Percentiles rank a stretch among this genome's conserved stretches.
These are phyloP conservation scores for Leptosphaerulina australis DNA, from an alignment of 2,329 filamentous ascomycete genomes.

Conservation along the genomic window DNA sequence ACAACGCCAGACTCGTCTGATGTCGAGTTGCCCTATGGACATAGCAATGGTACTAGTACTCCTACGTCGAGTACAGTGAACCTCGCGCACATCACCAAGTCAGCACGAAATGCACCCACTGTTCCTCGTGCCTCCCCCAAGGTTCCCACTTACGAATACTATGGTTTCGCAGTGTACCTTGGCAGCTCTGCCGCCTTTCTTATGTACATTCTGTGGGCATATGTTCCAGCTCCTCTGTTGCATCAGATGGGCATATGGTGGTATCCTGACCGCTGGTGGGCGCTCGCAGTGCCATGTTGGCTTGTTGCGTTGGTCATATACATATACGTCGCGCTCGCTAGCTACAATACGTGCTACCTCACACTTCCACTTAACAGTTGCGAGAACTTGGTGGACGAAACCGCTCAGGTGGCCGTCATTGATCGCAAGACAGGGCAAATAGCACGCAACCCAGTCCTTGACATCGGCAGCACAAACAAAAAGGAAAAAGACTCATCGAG, in stretches of 20 bases:
- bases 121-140: constrained; percentile 87
- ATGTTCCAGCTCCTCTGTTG: constrained; percentile 87
- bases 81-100: constrained; percentile 64
- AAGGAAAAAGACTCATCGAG: constrained; percentile 49
- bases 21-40: constrained; percentile 62
- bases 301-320: constrained; percentile 87
- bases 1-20: constrained; percentile 92
- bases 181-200: constrained; percentile 82
- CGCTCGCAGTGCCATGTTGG: constrained; percentile 87
- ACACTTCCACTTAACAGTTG: constrained; percentile 79
- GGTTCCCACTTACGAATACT: constrained; percentile 99
- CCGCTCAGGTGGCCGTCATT: constrained; percentile 81
- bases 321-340: constrained; percentile 90
- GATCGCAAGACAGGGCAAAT: constrained; percentile 69
- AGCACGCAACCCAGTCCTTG: constrained; percentile 39
- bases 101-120: constrained; percentile 63
- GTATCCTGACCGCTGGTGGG: constrained; percentile 98
- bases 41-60: constrained; percentile 34
- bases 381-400: constrained; percentile 91
- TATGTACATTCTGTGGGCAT: constrained; percentile 79
- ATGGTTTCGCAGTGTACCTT: constrained; percentile 95
- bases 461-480: constrained; percentile 34
- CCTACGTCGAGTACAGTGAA: constrained; percentile 59
- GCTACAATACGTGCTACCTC: constrained; percentile 87
- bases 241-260: constrained; percentile 94